These are phyloP conservation scores for Tetrahymena elliotti DNA, from an alignment of 73 alveolate species.

Conservation along the genomic window DNA sequence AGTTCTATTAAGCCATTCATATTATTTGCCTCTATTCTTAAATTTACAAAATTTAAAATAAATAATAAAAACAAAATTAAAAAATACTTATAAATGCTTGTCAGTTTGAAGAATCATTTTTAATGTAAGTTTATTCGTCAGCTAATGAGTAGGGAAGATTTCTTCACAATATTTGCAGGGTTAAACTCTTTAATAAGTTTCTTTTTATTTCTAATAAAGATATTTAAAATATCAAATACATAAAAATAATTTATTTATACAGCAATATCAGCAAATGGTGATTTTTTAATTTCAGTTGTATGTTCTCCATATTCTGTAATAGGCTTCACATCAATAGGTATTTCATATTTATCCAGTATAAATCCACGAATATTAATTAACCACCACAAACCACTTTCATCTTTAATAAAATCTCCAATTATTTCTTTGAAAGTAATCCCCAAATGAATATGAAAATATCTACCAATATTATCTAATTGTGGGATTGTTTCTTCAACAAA, in stretches of 20 bases:
- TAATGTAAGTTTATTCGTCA: slow-evolving; percentile 65
- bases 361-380: slow-evolving; percentile 67
- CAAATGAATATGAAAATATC: slow-evolving; percentile 67
- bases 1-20: slow-evolving; percentile 49
- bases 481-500: slow-evolving; percentile 75
- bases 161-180: slow-evolving; percentile 69
- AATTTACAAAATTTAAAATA: neutral
- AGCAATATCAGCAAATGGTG: slow-evolving; percentile 46
- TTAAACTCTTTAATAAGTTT: slow-evolving; percentile 45
- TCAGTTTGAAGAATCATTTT: slow-evolving; percentile 80
- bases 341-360: slow-evolving; percentile 5
- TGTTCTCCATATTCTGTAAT: slow-evolving; percentile 33
- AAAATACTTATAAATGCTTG: slow-evolving; percentile 27
- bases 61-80: neutral
- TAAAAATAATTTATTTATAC: neutral
- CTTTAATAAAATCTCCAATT: slow-evolving; percentile 91
- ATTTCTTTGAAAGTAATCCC: slow-evolving; percentile 74
- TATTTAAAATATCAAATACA: slow-evolving; percentile 1
- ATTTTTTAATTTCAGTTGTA: slow-evolving; percentile 33
- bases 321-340: neutral
- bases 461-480: slow-evolving; percentile 70
- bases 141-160: slow-evolving; percentile 48
- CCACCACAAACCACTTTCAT: slow-evolving; percentile 92
- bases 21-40: slow-evolving; percentile 33
- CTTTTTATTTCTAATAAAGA: slow-evolving; percentile 24